Evolutionary conservation across 2,329 filamentous ascomycete genomes (phyloP).

Genomic region (Nemania bipapillata): DNA sequence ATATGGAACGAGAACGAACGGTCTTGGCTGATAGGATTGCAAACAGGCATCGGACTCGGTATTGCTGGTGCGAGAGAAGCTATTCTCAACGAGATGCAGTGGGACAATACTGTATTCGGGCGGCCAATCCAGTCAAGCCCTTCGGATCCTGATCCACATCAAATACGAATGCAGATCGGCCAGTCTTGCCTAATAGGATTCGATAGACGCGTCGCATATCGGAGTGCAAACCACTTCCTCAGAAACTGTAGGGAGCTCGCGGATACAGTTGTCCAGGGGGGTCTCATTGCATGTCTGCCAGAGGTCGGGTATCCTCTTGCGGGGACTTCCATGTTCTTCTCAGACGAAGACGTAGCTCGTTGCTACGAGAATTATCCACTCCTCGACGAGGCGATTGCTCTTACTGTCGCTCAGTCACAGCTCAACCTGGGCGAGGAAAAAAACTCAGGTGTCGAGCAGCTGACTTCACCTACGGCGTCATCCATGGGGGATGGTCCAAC

Average conservation of each 20-base stretch:
- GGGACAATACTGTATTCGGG: constrained; percentile 29
- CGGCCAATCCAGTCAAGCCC: constrained; percentile 1
- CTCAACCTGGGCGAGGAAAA: not conserved
- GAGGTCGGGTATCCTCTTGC: constrained; percentile 10
- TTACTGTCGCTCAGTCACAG: constrained; percentile 28
- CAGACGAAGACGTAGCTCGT: constrained; percentile 13
- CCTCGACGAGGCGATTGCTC: not conserved
- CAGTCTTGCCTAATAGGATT: constrained; percentile 18
- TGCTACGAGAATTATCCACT: constrained; percentile 20
- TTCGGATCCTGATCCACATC: not conserved
- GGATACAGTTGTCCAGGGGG: constrained; percentile 22
- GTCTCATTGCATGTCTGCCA: constrained; percentile 25
- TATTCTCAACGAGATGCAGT: constrained; percentile 37
- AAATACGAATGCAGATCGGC: constrained; percentile 26
- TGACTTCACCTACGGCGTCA: constrained; percentile 6
- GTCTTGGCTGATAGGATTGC: constrained; percentile 38
- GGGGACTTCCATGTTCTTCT: constrained; percentile 25
- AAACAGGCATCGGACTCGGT: constrained; percentile 43
- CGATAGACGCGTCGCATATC: constrained; percentile 27
- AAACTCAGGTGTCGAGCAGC: not conserved
- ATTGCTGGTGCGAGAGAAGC: constrained; percentile 30
- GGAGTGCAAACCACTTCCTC: constrained; percentile 14
- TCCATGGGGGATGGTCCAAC: constrained; percentile 10
- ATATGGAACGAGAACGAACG: constrained; percentile 28
- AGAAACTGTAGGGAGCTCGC: not conserved